Conservation (phyloP, 176 grass and related monocot genomes). For the Aegilops umbellulata region DNA sequence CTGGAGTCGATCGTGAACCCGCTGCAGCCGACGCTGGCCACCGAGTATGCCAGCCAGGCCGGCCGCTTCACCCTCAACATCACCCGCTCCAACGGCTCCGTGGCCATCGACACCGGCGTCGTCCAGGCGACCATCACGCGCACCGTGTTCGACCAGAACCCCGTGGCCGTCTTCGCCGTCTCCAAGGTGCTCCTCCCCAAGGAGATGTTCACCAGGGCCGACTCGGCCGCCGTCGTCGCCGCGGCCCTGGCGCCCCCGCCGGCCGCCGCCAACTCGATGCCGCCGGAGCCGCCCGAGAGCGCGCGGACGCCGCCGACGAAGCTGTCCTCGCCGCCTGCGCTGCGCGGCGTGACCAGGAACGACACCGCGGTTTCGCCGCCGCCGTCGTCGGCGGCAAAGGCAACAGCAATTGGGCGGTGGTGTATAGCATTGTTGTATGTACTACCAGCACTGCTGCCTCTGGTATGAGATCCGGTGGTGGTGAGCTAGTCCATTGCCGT, state of each 20-base stretch:
- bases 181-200: constrained; percentile 83
- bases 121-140: constrained; percentile 84
- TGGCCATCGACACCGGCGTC: constrained; percentile 86
- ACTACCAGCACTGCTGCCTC: not conserved
- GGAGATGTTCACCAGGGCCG: constrained; percentile 60
- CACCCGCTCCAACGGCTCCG: constrained; percentile 68
- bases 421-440: constrained; percentile 53
- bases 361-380: constrained; percentile 14
- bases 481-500: constrained; percentile 1
- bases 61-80: constrained; percentile 90
- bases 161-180: constrained; percentile 84
- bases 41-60: constrained; percentile 62
- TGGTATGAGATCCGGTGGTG: constrained; percentile 41
- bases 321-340: constrained; percentile 52
- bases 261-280: not conserved
- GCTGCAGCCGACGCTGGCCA: constrained; percentile 77
- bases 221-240: not conserved
- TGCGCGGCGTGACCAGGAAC: constrained; percentile 6
- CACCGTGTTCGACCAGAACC: constrained; percentile 90
- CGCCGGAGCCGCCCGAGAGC: constrained; percentile 24
- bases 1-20: constrained; percentile 97
- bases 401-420: not conserved
- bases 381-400: not conserved
- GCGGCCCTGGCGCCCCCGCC: constrained; percentile 17
- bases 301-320: constrained; percentile 44